These are phyloP conservation scores for Plectosphaerella cucumerina DNA, from an alignment of 2,329 filamentous ascomycete genomes.

Conservation along the genomic window DNA sequence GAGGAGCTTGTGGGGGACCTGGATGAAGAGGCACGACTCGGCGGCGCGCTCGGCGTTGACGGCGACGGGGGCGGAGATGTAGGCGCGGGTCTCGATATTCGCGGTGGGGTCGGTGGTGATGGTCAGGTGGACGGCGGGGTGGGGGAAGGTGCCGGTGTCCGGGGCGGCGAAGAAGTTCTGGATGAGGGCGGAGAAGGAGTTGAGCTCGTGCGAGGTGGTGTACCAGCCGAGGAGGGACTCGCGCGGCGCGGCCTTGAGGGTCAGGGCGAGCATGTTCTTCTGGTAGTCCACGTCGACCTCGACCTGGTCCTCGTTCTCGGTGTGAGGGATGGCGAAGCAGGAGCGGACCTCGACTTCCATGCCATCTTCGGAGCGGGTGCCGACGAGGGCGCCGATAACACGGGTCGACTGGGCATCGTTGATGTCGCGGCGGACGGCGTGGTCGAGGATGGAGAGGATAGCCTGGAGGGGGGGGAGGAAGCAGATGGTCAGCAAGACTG, in stretches of 20 bases:
- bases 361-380: slow-evolving; percentile 91
- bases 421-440: slow-evolving; percentile 82
- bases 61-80: slow-evolving; percentile 93
- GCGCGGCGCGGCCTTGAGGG: slow-evolving; percentile 89
- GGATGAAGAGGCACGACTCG: slow-evolving; percentile 96
- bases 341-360: slow-evolving; percentile 94
- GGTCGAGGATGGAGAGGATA: slow-evolving; percentile 79
- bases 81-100: slow-evolving; percentile 85
- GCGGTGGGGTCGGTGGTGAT: slow-evolving; percentile 85
- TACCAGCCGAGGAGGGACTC: slow-evolving; percentile 98
- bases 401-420: slow-evolving; percentile 79
- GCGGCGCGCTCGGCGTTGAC: slow-evolving; percentile 92
- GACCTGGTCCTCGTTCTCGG: slow-evolving; percentile 96
- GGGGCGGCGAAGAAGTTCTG: slow-evolving; percentile 99
- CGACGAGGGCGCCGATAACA: slow-evolving; percentile 94
- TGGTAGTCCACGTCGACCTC: slow-evolving; percentile 99
- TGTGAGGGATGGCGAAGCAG: slow-evolving; percentile 97
- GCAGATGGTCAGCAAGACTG: neutral
- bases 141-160: slow-evolving; percentile 93
- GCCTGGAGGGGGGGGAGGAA: slow-evolving; percentile 39
- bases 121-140: slow-evolving; percentile 96
- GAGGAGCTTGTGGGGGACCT: slow-evolving; percentile 90
- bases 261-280: slow-evolving; percentile 96
- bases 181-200: slow-evolving; percentile 97
- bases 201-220: slow-evolving; percentile 92